Percentiles rank a stretch among this genome's conserved stretches.
Conservation (phyloP, 2,329 filamentous ascomycete species). For the Colletotrichum cordylinicola region DNA sequence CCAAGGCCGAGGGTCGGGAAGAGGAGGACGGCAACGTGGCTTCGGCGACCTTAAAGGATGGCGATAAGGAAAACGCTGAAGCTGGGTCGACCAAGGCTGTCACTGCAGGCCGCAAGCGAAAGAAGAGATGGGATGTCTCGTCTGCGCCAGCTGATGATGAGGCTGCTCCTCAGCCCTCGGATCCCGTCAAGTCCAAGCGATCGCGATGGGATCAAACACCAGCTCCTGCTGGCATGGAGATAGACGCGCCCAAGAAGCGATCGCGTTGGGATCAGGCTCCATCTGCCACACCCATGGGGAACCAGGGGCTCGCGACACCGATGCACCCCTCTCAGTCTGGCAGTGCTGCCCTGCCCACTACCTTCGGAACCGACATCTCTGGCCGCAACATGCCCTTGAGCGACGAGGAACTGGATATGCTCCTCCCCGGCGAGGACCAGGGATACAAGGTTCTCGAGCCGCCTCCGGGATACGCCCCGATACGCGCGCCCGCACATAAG, state of each 20-base stretch:
- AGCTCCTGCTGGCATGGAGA: slow-evolving; percentile 52
- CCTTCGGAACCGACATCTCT: slow-evolving; percentile 83
- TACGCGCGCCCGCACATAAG: slow-evolving; percentile 78
- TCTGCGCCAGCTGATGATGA: slow-evolving; percentile 61
- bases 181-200: slow-evolving; percentile 71
- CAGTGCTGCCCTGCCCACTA: slow-evolving; percentile 55
- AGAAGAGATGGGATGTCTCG: slow-evolving; percentile 91
- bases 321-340: slow-evolving; percentile 73
- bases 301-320: slow-evolving; percentile 77
- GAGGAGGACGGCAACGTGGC: slow-evolving; percentile 65
- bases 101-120: slow-evolving; percentile 76
- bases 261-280: slow-evolving; percentile 95
- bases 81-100: slow-evolving; percentile 70
- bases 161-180: slow-evolving; percentile 49
- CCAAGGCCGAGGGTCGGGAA: slow-evolving; percentile 67
- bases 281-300: slow-evolving; percentile 76
- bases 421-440: slow-evolving; percentile 86
- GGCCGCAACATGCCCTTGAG: slow-evolving; percentile 82
- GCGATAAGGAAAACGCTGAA: slow-evolving; percentile 76
- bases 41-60: slow-evolving; percentile 76
- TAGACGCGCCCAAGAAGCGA: slow-evolving; percentile 72
- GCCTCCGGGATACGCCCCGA: slow-evolving; percentile 89
- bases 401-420: slow-evolving; percentile 91
- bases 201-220: slow-evolving; percentile 91
- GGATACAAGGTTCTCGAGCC: slow-evolving; percentile 93